phyloP scores from a whole-genome alignment of 352 stramenopile species.

The Hyaloperonospora brassicae region DNA sequence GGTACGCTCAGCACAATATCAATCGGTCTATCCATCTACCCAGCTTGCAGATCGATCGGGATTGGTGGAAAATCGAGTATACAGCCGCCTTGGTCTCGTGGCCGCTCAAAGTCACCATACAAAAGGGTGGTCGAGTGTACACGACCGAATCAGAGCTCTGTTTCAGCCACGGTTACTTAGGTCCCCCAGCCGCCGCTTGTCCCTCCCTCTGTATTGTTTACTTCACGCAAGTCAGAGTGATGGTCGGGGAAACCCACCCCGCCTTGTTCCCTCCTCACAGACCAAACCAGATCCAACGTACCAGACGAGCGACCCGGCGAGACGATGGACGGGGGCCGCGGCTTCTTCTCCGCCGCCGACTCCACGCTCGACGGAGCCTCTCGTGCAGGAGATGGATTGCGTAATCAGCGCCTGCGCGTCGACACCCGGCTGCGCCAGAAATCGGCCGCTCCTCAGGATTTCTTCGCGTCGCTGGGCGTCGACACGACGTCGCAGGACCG shows the following conservation, averaged over 20 bases:
- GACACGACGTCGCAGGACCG: conserved; percentile 18
- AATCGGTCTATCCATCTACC: too few species aligned
- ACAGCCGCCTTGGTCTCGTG: too few species aligned
- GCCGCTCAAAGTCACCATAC: too few species aligned
- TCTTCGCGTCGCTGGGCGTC: conserved; percentile 49
- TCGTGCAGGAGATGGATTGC: conserved; percentile 9
- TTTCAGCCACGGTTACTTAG: too few species aligned
- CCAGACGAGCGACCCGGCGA: neutral
- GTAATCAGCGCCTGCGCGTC: conserved; percentile 42
- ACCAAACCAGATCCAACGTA: conserved; percentile 28
- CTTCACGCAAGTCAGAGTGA: conserved; percentile 13
- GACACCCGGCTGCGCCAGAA: conserved; percentile 56
- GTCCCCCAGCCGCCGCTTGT: too few species aligned
- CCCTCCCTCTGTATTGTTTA: neutral
- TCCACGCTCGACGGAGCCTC: conserved; percentile 1
- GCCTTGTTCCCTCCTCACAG: conserved; percentile 5
- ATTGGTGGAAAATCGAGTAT: too few species aligned
- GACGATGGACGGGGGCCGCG: conserved; percentile 28
- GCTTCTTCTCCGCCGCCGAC: conserved; percentile 19
- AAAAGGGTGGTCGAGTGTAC: too few species aligned
- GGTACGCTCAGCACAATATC: too few species aligned
- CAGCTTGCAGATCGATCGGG: too few species aligned
- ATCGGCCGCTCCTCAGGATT: conserved; percentile 30
- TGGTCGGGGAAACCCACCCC: conserved; percentile 7
- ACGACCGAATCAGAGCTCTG: too few species aligned